Percentiles rank a stretch among this genome's conserved stretches.
Conservation (phyloP, 331 rosid genomes). For the Quercus lobata region DNA sequence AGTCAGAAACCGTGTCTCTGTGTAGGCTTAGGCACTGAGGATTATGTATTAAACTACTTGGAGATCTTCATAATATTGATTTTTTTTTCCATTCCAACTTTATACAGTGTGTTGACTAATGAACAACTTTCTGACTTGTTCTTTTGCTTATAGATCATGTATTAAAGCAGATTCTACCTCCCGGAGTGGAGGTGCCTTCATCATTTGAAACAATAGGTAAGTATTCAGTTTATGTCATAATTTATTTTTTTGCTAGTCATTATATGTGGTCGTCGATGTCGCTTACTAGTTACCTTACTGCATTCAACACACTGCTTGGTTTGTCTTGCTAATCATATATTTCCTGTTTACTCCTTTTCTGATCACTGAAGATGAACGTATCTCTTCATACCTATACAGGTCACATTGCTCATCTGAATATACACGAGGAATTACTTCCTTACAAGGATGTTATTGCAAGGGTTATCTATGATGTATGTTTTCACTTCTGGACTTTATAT, state of each 20-base stretch:
- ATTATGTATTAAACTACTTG: neutral
- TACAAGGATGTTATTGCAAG: slow-evolving; percentile 86
- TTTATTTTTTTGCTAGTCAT: neutral
- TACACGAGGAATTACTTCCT: slow-evolving; percentile 80
- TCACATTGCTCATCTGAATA: slow-evolving; percentile 90
- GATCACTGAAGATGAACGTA: slow-evolving; percentile 25
- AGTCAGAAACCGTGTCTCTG: neutral
- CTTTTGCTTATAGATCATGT: slow-evolving; percentile 61
- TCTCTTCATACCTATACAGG: slow-evolving; percentile 56
- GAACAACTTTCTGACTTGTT: neutral
- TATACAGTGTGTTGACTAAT: neutral
- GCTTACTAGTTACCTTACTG: neutral
- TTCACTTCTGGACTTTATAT: slow-evolving; percentile 1
- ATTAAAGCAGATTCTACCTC: slow-evolving; percentile 83
- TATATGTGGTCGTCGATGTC: neutral
- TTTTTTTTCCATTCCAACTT: slow-evolving; percentile 3
- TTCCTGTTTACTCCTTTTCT: slow-evolving; percentile 10
- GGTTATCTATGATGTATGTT: slow-evolving; percentile 85
- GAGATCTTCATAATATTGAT: neutral
- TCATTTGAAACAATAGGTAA: slow-evolving; percentile 96
- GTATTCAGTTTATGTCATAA: slow-evolving; percentile 32
- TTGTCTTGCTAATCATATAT: neutral
- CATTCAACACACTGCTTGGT: neutral
- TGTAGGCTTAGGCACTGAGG: neutral
- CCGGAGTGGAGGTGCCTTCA: slow-evolving; percentile 83